Evolutionary conservation across 2,329 filamentous ascomycete genomes (phyloP).

Genomic region (Neospermospora avenae): DNA sequence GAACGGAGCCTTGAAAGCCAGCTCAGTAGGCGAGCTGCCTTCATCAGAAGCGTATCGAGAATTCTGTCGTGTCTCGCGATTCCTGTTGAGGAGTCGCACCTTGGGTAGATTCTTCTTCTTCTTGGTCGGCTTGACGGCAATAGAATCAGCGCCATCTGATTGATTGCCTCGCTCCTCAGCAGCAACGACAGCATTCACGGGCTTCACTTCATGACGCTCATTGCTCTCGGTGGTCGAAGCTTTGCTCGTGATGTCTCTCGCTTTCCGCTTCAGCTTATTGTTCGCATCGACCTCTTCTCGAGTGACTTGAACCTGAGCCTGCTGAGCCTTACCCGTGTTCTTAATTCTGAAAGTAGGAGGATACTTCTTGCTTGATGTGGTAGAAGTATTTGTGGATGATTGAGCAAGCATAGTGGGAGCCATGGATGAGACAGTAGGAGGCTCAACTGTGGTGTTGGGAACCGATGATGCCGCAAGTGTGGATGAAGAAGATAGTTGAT

Average conservation of each 20-base stretch:
- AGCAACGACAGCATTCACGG: not conserved
- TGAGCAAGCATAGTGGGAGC: constrained; percentile 20
- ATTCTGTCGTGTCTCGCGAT: constrained; percentile 18
- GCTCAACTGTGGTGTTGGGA: constrained; percentile 11
- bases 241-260: constrained; percentile 26
- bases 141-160: constrained; percentile 28
- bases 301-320: constrained; percentile 7
- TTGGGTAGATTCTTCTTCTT: constrained; percentile 18
- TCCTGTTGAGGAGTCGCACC: constrained; percentile 28
- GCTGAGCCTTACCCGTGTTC: constrained; percentile 5
- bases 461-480: constrained; percentile 14
- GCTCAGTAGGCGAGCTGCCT: constrained; percentile 49
- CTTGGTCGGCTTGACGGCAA: constrained; percentile 13
- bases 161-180: constrained; percentile 18
- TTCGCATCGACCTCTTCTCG: constrained; percentile 24
- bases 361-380: constrained; percentile 5
- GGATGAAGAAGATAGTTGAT: constrained; percentile 14
- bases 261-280: constrained; percentile 28
- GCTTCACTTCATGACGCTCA: constrained; percentile 25
- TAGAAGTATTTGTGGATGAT: constrained; percentile 8
- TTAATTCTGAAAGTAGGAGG: constrained; percentile 9
- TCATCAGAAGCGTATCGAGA: constrained; percentile 49
- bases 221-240: constrained; percentile 29
- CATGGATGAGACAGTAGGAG: constrained; percentile 13
- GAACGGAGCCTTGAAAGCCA: constrained; percentile 43